Evolutionary conservation across 2,329 filamentous ascomycete genomes (phyloP), one percentile per base, ranked within the genome.

Genomic region (Ascomycota sp.): DNA sequence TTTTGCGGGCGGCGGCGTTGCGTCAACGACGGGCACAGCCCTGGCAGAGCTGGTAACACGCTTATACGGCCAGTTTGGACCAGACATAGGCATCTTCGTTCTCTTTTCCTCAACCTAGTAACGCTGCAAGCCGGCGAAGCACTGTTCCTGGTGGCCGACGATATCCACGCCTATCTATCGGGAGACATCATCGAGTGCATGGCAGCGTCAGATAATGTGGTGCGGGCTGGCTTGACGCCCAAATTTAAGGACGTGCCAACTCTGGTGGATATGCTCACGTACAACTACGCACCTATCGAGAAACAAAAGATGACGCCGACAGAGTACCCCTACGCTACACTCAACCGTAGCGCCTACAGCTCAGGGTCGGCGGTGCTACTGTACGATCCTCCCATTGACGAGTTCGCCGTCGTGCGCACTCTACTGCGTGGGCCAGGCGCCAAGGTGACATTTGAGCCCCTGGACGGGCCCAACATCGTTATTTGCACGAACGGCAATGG

Each of bases 141-240:
- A 7, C 78, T 98, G 61, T 98, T 95, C 57, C 65, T 98, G 23
- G 81, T 82, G 44, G 89, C 89, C 6, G 86, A 98, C 46, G 89
- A 95, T 46, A 95, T 95, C 43, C 89, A 98, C 51, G 89, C 89
- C 29, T 98, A 98, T 52, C 57, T 91, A 26, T 81, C 75, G 3
- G 81, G 81, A 35, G 86, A 98, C 46, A 93, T 98, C 41, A 83
- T 98, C 49, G 89, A 98, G 56, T 98, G 89, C 61, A 98, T 98
- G 89, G 89, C 89, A 0, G 77, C 82, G 7, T 92, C 81, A n/a
- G 89, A 98, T 64, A 98, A 98, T 40, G 89, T 98, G 23, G 85
- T 98, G 30, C 82, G 89, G 32, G 89, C 89, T 0, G 89, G 89
- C 26, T 89, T 98, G 54, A 98, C 89, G 0, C 89, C 89, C 32